A percentile compares a stretch with the other conserved stretches of the same genome.
Evolutionary conservation across 371 early-diverging fungal species (phyloP).

Genomic region (Vairimorpha ceranae): DNA sequence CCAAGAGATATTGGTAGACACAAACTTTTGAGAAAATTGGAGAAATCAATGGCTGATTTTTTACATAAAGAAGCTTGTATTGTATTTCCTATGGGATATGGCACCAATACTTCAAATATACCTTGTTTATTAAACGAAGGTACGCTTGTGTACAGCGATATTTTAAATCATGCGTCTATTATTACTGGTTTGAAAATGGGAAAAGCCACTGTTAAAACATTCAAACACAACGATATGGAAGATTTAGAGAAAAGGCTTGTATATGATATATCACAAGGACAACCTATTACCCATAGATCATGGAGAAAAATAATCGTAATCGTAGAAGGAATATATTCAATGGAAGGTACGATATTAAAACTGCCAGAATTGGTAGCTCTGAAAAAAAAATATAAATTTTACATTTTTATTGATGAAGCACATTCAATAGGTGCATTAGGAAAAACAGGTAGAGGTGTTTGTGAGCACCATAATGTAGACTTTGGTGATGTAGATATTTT

Average conservation of each 20-base stretch:
- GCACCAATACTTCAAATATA: conserved; percentile 90
- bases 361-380: conserved; percentile 79
- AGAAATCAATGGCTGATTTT: conserved; percentile 83
- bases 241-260: conserved; percentile 78
- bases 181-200: conserved; percentile 86
- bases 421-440: conserved; percentile 96
- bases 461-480: conserved; percentile 82
- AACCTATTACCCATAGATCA: conserved; percentile 89
- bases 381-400: conserved; percentile 89
- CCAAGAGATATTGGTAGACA: conserved; percentile 64
- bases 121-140: conserved; percentile 82
- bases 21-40: conserved; percentile 71
- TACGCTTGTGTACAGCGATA: conserved; percentile 85
- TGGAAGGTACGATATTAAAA: conserved; percentile 90
- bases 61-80: conserved; percentile 84
- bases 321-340: conserved; percentile 93
- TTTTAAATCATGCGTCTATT: conserved; percentile 88
- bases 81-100: conserved; percentile 92
- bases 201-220: conserved; percentile 84
- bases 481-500: conserved; percentile 82
- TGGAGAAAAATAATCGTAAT: conserved; percentile 96
- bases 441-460: conserved; percentile 81
- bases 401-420: conserved; percentile 96
- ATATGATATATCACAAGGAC: conserved; percentile 87
- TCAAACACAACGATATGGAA: conserved; percentile 79